A percentile compares a stretch with the other conserved stretches of the same genome.
Conservation (phyloP, 2,329 filamentous ascomycete genomes). For the Chalara sp. region DNA sequence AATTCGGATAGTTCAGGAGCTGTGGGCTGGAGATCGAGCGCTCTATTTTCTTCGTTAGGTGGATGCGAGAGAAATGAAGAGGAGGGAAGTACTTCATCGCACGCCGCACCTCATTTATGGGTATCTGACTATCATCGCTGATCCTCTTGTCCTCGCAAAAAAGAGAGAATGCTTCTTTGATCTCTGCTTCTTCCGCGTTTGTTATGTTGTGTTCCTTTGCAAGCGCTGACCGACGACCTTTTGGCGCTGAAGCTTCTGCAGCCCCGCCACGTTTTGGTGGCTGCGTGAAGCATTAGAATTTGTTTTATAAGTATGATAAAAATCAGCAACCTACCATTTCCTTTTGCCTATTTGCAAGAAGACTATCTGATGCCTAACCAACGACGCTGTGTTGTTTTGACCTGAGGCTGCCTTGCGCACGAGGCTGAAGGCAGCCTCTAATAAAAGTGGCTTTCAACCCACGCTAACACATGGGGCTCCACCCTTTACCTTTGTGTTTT, state of each 20-base stretch:
- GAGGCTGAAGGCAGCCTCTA: too few species aligned
- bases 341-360: background rate
- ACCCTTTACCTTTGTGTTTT: too few species aligned
- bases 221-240: slow-evolving; percentile 68
- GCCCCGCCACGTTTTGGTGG: slow-evolving; percentile 25
- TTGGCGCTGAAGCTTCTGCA: slow-evolving; percentile 12
- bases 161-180: slow-evolving; percentile 80
- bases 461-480: too few species aligned
- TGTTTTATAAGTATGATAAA: background rate
- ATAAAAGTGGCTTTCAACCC: too few species aligned
- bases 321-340: slow-evolving; percentile 3
- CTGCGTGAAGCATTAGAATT: slow-evolving; percentile 4
- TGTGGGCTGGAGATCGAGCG: slow-evolving; percentile 68
- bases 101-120: slow-evolving; percentile 48
- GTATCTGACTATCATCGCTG: slow-evolving; percentile 55
- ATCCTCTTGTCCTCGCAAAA: slow-evolving; percentile 68
- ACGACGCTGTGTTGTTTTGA: background rate
- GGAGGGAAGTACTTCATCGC: slow-evolving; percentile 55
- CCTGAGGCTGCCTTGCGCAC: too few species aligned
- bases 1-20: slow-evolving; percentile 69
- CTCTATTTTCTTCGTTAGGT: slow-evolving; percentile 41
- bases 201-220: slow-evolving; percentile 87
- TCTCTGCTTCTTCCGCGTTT: slow-evolving; percentile 79
- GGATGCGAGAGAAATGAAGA: background rate
- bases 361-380: background rate